Conservation (phyloP, 1,284 basidiomycete species). For the Abortiporus biennis region DNA sequence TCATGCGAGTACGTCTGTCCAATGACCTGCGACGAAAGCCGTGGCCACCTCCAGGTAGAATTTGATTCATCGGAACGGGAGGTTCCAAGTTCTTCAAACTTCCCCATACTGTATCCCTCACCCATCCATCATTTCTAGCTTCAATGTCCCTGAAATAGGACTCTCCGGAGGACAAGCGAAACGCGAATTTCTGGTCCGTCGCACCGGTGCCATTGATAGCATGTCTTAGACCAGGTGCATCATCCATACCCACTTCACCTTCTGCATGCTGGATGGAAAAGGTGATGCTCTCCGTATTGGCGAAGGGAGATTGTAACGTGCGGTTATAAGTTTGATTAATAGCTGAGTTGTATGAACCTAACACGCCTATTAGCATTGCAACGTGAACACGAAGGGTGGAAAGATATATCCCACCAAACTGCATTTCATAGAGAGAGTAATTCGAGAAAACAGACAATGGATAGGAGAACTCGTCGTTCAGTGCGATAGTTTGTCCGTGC, state of each 20-base stretch:
- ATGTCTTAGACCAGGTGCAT: slow-evolving; percentile 31
- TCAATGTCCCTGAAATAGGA: slow-evolving; percentile 30
- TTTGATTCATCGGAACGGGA: slow-evolving; percentile 27
- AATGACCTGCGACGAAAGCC: slow-evolving; percentile 23
- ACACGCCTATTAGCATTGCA: background rate
- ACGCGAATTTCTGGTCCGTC: slow-evolving; percentile 31
- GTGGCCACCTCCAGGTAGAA: slow-evolving; percentile 27
- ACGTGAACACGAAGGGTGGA: background rate
- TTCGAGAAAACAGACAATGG: slow-evolving; percentile 30
- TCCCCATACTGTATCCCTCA: slow-evolving; percentile 30
- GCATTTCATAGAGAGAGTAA: slow-evolving; percentile 21
- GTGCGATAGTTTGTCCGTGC: slow-evolving; percentile 24
- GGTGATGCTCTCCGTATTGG: slow-evolving; percentile 18
- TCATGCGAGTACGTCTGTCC: too few species aligned
- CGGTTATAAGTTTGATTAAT: slow-evolving; percentile 30
- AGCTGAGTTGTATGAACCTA: slow-evolving; percentile 29
- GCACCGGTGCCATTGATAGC: slow-evolving; percentile 32
- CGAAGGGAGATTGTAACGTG: slow-evolving; percentile 25
- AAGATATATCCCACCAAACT: background rate
- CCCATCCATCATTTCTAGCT: slow-evolving; percentile 33
- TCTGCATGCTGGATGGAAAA: slow-evolving; percentile 28
- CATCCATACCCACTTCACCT: slow-evolving; percentile 31
- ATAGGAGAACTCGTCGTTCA: slow-evolving; percentile 33
- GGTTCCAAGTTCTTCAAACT: slow-evolving; percentile 26
- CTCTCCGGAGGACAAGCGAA: slow-evolving; percentile 23